Evolutionary conservation across 1,284 basidiomycete genomes (phyloP).

Genomic region (Singerocomus rubriflavus): DNA sequence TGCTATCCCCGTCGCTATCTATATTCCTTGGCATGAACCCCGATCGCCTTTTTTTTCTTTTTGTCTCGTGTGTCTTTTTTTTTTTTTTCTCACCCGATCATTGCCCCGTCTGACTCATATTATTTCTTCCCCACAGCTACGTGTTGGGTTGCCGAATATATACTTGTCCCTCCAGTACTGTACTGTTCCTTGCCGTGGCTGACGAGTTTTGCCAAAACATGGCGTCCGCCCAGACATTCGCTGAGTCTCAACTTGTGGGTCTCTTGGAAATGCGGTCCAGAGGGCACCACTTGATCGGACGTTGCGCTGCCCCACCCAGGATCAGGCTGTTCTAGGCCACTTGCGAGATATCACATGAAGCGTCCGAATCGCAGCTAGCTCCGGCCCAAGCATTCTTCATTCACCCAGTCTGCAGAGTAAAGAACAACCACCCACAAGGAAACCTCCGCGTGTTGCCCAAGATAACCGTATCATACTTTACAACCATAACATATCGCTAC

Average conservation of each 20-base stretch:
- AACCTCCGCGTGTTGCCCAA: slow-evolving; percentile 13
- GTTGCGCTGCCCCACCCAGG: slow-evolving; percentile 7
- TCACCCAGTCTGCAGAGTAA: not conserved
- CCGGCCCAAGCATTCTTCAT: not conserved
- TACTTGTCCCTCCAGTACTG: slow-evolving; percentile 14
- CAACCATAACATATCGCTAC: slow-evolving; percentile 38
- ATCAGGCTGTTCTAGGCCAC: slow-evolving; percentile 7
- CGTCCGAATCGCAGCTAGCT: not conserved
- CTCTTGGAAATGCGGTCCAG: slow-evolving; percentile 7
- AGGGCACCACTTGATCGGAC: slow-evolving; percentile 16
- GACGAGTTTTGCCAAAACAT: slow-evolving; percentile 22
- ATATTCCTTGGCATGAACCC: slow-evolving; percentile 17
- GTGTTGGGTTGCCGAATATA: slow-evolving; percentile 22
- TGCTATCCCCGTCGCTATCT: slow-evolving; percentile 16
- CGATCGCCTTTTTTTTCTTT: slow-evolving; percentile 15
- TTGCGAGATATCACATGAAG: slow-evolving; percentile 14
- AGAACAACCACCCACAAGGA: slow-evolving; percentile 1
- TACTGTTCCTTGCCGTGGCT: not conserved
- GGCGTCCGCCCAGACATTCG: slow-evolving; percentile 8
- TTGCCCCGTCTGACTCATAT: slow-evolving; percentile 18
- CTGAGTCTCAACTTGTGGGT: slow-evolving; percentile 18
- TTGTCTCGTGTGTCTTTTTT: slow-evolving; percentile 12
- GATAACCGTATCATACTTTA: slow-evolving; percentile 31
- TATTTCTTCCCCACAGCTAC: slow-evolving; percentile 17
- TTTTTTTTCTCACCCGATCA: slow-evolving; percentile 26